A percentile compares a stretch with the other conserved stretches of the same genome.
Conservation (phyloP, 768 basidiomycete species). For the Psilocybe cyanescens region DNA sequence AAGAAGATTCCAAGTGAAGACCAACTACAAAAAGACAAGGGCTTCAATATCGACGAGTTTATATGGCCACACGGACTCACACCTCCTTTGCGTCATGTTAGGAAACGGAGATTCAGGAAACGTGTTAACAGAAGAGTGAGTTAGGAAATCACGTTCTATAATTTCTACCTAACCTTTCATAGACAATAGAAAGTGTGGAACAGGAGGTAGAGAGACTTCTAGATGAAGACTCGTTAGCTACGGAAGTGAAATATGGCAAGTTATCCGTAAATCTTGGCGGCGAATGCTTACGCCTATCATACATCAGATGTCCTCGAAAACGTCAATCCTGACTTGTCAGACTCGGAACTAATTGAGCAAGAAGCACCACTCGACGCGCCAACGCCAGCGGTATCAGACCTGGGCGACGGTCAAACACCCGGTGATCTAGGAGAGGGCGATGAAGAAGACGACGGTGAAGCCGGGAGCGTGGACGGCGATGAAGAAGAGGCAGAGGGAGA, state of each 20-base stretch:
- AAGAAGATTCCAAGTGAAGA: constrained; percentile 76
- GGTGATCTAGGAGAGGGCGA: constrained; percentile 59
- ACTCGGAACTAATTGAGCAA: constrained; percentile 83
- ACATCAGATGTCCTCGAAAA: constrained; percentile 80
- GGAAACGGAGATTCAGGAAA: constrained; percentile 93
- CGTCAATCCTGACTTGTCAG: constrained; percentile 88
- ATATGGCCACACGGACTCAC: constrained; percentile 98
- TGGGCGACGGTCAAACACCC: constrained; percentile 64
- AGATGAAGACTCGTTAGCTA: constrained; percentile 76
- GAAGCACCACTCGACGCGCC: constrained; percentile 70
- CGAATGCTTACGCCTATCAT: neutral
- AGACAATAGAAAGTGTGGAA: constrained; percentile 96
- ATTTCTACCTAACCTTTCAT: neutral
- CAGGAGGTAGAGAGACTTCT: constrained; percentile 89
- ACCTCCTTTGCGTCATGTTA: constrained; percentile 86
- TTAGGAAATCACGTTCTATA: constrained; percentile 8
- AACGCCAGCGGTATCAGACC: constrained; percentile 72
- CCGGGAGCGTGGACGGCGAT: constrained; percentile 58
- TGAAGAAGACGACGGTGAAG: constrained; percentile 62
- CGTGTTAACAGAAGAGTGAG: constrained; percentile 80
- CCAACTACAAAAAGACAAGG: constrained; percentile 58
- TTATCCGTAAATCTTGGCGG: neutral
- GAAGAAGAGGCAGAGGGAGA: constrained; percentile 78
- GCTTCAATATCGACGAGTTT: constrained; percentile 92
- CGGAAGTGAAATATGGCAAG: constrained; percentile 78